Base-by-base conservation (phyloP, 805 yeast species). In the Myxozyma lipomycoides region DNA sequence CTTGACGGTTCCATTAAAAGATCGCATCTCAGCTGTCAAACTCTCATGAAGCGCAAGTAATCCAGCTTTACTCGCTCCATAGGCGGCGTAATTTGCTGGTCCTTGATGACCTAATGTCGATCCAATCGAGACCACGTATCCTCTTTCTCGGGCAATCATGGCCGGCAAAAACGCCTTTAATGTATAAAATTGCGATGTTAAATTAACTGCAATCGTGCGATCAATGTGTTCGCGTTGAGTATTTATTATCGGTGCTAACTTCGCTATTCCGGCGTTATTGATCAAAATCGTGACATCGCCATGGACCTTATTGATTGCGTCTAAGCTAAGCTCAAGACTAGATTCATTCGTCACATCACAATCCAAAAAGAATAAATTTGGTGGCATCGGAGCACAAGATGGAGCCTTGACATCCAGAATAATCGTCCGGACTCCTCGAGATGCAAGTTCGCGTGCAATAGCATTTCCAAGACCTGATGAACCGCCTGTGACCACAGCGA, bases 11-110 rank as follows among this genome's bases (percentile, higher is more conserved):
- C 86, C 82, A 3, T 68, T 64, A 25, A 24, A 23, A 24, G 84
- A 82, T 25, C 85, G 63, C 15, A 52, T 17, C 65, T 85, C 93
- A 61, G 79, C 80, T 0, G 85, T 78, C 32, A 91, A 69, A 0
- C 91, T 81, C 64, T 86, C 95, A 64, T 90, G 97, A 38, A 89
- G 69, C 0, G 91, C 89, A 46, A 91, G 79, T 25, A 87, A 67
- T 0, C 95, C 97, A 0, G 95, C 83, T 65, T 91, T 91, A 15
- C 95, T 78, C 0, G 97, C 96, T 0, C 96, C 96, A 63, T 91
- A 91, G 0, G 85, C 85, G 40, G 83, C 82, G 50, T 87, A 72
- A 21, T 84, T 73, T 7, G 95, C 90, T 0, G 97, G 97, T 0
- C 93, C 77, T 73, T 86, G 75, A 56, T 83, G 82, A 0, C 96